A percentile compares a stretch with the other conserved stretches of the same genome.
Evolutionary conservation across 495 filamentous ascomycete species (phyloP).

Genomic region (Trichocladium antarcticum): DNA sequence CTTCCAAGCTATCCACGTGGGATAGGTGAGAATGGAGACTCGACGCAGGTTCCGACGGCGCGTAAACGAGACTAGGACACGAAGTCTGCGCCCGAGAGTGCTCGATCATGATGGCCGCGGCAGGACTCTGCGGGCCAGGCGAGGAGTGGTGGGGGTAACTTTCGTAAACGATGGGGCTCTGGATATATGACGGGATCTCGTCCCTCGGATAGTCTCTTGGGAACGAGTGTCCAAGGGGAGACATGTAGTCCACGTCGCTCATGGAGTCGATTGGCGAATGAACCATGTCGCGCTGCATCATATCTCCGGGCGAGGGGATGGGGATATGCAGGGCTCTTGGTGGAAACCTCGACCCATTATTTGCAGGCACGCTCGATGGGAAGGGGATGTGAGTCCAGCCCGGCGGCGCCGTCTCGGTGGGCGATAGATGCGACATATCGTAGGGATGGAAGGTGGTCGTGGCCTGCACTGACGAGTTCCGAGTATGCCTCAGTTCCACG

Average conservation of each 20-base stretch:
- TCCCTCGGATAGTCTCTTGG: constrained; percentile 41
- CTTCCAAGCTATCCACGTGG: constrained; percentile 33
- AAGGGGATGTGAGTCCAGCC: constrained; percentile 28
- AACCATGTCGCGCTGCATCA: constrained; percentile 35
- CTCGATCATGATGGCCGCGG: constrained; percentile 41
- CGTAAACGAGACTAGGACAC: constrained; percentile 41
- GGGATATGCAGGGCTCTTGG: constrained; percentile 16
- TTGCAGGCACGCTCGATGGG: constrained; percentile 18
- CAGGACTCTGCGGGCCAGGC: constrained; percentile 41
- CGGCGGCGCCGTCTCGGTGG: constrained; percentile 25
- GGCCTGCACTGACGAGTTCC: constrained; percentile 17
- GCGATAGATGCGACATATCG: constrained; percentile 29
- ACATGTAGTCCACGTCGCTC: constrained; percentile 46
- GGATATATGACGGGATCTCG: constrained; percentile 38
- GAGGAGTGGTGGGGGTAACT: constrained; percentile 38
- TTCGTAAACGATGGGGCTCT: constrained; percentile 44
- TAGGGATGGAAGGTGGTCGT: constrained; percentile 31
- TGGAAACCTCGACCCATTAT: constrained; percentile 17
- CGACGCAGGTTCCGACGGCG: constrained; percentile 38
- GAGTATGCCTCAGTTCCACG: constrained; percentile 12
- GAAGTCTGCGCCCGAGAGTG: constrained; percentile 39
- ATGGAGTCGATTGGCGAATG: constrained; percentile 42
- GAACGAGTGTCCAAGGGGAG: constrained; percentile 41
- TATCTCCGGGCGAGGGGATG: constrained; percentile 27
- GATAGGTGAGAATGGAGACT: constrained; percentile 36